A percentile compares a stretch with the other conserved stretches of the same genome.
These are phyloP conservation scores for Achaetomiella virescens DNA, from an alignment of 495 filamentous ascomycete genomes.

Conservation along the genomic window DNA sequence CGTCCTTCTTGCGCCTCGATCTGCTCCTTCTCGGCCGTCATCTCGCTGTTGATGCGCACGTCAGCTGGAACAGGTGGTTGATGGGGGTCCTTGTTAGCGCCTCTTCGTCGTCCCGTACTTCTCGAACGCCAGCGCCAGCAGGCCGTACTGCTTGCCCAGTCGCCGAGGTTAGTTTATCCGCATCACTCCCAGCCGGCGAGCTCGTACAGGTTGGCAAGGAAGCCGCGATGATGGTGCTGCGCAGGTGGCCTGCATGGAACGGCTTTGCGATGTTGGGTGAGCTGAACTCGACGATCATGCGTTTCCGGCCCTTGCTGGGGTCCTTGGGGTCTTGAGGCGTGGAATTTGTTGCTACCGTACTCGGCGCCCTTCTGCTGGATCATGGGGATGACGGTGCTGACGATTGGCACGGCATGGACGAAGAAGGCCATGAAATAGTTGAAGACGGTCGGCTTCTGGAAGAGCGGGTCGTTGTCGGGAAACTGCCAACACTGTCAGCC, in stretches of 20 bases:
- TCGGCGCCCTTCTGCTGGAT: conserved; percentile 55
- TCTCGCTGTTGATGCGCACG: conserved; percentile 54
- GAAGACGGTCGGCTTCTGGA: conserved; percentile 56
- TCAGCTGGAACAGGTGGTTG: conserved; percentile 59
- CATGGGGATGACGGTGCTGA: conserved; percentile 54
- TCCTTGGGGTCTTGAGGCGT: conserved; percentile 63
- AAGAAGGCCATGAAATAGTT: conserved; percentile 78
- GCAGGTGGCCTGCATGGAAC: conserved; percentile 62
- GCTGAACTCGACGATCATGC: conserved; percentile 55
- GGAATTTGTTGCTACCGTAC: conserved; percentile 60
- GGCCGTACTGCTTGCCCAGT: conserved; percentile 63
- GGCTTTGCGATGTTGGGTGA: conserved; percentile 61
- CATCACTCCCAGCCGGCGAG: conserved; percentile 56
- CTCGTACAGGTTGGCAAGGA: conserved; percentile 55
- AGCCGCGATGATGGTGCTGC: conserved; percentile 62
- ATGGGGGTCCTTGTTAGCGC: conserved; percentile 52
- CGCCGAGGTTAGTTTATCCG: conserved; percentile 62
- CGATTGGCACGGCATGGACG: conserved; percentile 56
- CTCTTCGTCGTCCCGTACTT: conserved; percentile 55
- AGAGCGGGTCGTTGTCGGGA: conserved; percentile 65
- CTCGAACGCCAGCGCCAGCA: conserved; percentile 54
- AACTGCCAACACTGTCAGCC: conserved; percentile 40
- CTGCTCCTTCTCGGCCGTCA: conserved; percentile 50
- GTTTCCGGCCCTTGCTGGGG: conserved; percentile 64
- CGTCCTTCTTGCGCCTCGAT: conserved; percentile 43